phyloP scores from a whole-genome alignment of 441 rosid genomes.

The Adansonia rubrostipa region DNA sequence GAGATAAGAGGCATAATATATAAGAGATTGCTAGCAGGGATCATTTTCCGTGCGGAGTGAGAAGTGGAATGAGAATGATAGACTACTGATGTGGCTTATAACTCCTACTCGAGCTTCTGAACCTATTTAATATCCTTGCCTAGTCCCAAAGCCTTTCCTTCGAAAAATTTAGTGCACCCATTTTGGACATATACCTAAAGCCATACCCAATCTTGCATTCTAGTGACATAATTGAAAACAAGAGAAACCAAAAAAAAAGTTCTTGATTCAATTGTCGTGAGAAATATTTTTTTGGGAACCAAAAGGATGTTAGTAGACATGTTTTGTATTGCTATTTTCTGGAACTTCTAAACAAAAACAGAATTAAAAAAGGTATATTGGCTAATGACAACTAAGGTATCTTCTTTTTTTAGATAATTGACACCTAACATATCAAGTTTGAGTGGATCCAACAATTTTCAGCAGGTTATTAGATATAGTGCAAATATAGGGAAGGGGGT shows the following conservation, averaged over 20 bases:
- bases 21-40: no score
- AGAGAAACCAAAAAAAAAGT: not conserved
- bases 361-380: not conserved
- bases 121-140: no score
- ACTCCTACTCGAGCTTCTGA: no score
- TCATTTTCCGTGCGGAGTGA: no score
- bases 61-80: no score
- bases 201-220: not conserved
- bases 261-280: not conserved
- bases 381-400: not conserved
- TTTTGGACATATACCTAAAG: not conserved
- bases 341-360: not conserved
- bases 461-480: not conserved
- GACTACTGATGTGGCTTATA: no score
- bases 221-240: not conserved
- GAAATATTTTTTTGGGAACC: not conserved
- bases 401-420: not conserved
- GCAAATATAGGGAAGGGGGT: not conserved
- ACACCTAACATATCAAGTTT: not conserved
- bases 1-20: no score
- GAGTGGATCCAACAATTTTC: not conserved
- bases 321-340: not conserved
- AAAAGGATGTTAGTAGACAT: not conserved
- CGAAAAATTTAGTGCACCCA: not conserved
- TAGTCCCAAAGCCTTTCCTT: not conserved